Evolutionary conservation across 352 stramenopile species (phyloP).

Genomic region (Pythium catenulatum): DNA sequence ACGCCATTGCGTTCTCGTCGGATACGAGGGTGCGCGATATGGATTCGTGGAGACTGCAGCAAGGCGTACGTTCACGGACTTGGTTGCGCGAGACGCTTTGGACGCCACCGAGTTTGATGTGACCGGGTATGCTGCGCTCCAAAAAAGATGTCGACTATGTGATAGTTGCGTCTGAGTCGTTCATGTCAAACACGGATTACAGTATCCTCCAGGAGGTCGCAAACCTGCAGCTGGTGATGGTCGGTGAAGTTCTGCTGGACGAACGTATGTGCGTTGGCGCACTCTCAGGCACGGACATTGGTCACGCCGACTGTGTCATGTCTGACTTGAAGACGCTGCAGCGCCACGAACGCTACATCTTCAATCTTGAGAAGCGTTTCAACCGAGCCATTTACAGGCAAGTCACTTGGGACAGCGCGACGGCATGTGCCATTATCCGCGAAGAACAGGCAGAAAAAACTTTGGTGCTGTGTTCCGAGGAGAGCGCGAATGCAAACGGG

Average conservation of each 20-base stretch:
- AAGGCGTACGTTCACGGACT: background rate
- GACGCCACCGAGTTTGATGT: background rate
- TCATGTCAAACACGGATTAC: background rate
- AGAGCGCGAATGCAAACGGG: background rate
- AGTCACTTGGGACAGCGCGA: slow-evolving; percentile 4
- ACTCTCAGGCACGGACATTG: background rate
- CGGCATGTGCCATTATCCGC: background rate
- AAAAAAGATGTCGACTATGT: background rate
- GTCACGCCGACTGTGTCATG: slow-evolving; percentile 10
- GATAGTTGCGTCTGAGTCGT: background rate
- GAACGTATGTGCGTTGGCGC: background rate
- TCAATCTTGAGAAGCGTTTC: background rate
- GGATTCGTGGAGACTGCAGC: background rate
- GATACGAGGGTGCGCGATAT: too few relatives aligned
- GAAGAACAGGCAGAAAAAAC: background rate
- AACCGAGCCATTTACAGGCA: background rate
- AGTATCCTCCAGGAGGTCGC: background rate
- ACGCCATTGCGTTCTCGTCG: too few relatives aligned
- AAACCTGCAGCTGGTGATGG: background rate
- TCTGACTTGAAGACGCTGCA: background rate
- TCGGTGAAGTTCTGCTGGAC: background rate
- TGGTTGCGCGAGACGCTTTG: background rate
- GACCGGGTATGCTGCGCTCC: background rate
- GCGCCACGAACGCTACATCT: background rate
- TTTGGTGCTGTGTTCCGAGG: background rate